Conservation (phyloP, 495 filamentous ascomycete genomes). For the Aspergillus biplanus region DNA sequence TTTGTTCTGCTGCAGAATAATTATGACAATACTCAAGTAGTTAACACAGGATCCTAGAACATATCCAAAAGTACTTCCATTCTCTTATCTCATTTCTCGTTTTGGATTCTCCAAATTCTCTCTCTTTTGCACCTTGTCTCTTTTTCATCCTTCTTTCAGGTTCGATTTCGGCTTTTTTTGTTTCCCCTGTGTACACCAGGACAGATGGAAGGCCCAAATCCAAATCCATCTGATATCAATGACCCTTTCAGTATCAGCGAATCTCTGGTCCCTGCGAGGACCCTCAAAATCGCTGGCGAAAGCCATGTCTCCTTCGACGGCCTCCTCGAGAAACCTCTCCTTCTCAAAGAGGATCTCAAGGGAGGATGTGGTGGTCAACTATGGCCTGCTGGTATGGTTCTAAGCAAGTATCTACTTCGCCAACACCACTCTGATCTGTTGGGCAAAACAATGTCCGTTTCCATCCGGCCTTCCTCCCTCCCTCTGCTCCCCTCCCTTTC, state of each 20-base stretch:
- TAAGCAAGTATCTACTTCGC: slow-evolving; percentile 81
- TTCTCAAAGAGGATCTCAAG: slow-evolving; percentile 79
- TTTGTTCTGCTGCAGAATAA: not conserved
- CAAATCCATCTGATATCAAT: slow-evolving; percentile 23
- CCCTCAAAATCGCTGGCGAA: slow-evolving; percentile 64
- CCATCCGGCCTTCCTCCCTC: slow-evolving; percentile 16
- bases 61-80: no score
- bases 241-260: slow-evolving; percentile 56
- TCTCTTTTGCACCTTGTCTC: no score
- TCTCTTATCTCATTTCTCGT: no score
- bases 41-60: no score
- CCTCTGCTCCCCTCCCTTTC: not conserved
- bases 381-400: slow-evolving; percentile 91
- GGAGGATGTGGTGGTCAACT: slow-evolving; percentile 90
- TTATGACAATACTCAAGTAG: not conserved
- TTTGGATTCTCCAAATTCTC: no score
- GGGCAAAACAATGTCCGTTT: slow-evolving; percentile 74
- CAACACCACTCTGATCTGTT: slow-evolving; percentile 62
- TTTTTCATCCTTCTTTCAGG: no score
- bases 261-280: slow-evolving; percentile 67
- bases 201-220: slow-evolving; percentile 9
- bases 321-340: slow-evolving; percentile 67
- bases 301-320: slow-evolving; percentile 72
- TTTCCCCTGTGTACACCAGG: no score
- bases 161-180: no score